Base-by-base conservation (phyloP, 345 rosid species). In the Limnanthes douglasii region DNA sequence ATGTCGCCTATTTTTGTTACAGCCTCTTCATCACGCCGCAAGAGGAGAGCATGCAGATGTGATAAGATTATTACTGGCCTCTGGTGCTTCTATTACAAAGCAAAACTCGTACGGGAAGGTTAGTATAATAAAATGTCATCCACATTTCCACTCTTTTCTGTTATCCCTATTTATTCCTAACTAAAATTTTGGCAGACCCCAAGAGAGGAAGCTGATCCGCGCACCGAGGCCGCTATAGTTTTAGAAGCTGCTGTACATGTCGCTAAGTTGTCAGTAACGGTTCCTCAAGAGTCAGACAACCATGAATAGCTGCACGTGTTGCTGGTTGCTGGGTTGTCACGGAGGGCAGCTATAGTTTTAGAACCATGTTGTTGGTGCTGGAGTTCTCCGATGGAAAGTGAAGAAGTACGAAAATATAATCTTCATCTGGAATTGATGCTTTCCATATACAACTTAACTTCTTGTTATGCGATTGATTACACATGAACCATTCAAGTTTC, bases 11-110 rank as follows among this genome's bases (percentile, higher is more conserved):
- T 54, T 45, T 18, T 21, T 37, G 41, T 31, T 37, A 29, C 60
- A 84, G 95, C 95, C 98, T 41, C 85, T 90, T 42, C 98, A 90
- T 60, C 94, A 83, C 29, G 95, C 95, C 13, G 95, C 92, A 15
- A 70, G 95, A 59, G 98, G 93, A 37, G 94, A 79, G 26, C 98
- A 90, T 39, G 67, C 40, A 15, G 72, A 77, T 15, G 81, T 83
- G 34, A 48, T 83, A 34, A 65, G 73, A 22, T 57, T 68, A 52
- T 65, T 90, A 53, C 61, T 90, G 41, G 53, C 62, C 29, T 55
- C 68, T 35, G 86, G 94, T 11, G 86, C 95, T 46, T 78, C 85
- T 31, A 61, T 70, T 5, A 57, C 66, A 5, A 57, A 37, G 34
- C 33, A 46, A 42, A 84, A 90, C 62, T 20, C 53, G 5, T 77